Base-by-base conservation (phyloP, 139 green algal species). In the Bryopsis sp. region DNA sequence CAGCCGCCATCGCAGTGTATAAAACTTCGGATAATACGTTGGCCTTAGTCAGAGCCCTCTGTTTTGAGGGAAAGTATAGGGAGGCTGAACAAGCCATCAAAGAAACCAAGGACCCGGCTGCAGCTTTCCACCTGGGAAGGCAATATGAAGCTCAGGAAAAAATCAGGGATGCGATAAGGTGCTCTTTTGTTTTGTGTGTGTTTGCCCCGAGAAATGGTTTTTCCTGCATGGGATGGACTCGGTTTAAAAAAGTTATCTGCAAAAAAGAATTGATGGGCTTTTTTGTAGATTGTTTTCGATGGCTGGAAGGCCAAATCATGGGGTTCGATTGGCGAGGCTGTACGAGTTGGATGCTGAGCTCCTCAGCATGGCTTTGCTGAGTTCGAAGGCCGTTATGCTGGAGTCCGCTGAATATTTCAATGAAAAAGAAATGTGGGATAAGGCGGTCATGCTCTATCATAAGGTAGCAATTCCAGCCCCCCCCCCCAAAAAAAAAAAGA, bases 61-160 rank as follows among this genome's bases (percentile, higher is more conserved):
- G 79, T 72, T 78, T 76, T 58, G 79, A 77, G 38, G 74, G 78
- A 8, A 68, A 88, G 66, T 82, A 74, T 58, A 63, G 65, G 19
- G 68, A 47, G 34, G 86, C 86, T 3, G 76, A 79, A 71, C 68
- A 86, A 4, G 48, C 73, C 26, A 48, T 46, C 26, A 2, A 74
- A 2, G 58, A 79, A 8, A 73, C 26, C 22, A 64, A 65, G 33
- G 77, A 88, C 69, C 63, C 70, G 32, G 86, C 85, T 1, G 82
- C 81, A 11, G 77, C 81, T 24, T 95, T 95, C 81, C 81, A 90
- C 73, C 66, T 95, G 29, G 88, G 82, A 2, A 77, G 86, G 5
- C 81, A 89, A 76, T 86, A 84, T 35, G 88, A 92, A 75, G 82
- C 83, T 0, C 62, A 76, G 43, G 71, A 68, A n/a, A 64, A 72